A percentile compares a stretch with the other conserved stretches of the same genome.
Evolutionary conservation across 2,329 filamentous ascomycete genomes (phyloP).

Genomic region (Aspergillus ibericus): DNA sequence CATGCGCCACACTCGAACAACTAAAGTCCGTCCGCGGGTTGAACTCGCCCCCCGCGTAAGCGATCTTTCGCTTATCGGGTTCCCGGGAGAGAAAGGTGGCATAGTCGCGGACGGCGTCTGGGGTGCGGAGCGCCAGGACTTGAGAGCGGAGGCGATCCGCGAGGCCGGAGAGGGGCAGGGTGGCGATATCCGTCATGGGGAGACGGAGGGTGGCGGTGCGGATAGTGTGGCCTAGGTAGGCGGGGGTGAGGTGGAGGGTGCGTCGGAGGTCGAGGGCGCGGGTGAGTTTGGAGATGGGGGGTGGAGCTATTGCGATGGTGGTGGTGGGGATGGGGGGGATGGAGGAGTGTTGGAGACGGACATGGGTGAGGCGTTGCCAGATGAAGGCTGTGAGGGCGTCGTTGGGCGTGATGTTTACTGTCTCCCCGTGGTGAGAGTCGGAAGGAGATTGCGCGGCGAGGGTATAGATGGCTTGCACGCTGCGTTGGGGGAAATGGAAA

Average conservation of each 20-base stretch:
- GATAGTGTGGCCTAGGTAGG: slow-evolving; percentile 25
- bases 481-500: slow-evolving; percentile 6
- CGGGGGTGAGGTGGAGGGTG: slow-evolving; percentile 12
- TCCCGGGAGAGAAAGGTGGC: slow-evolving; percentile 18
- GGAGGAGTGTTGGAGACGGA: slow-evolving; percentile 11
- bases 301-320: not conserved
- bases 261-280: slow-evolving; percentile 23
- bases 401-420: slow-evolving; percentile 16
- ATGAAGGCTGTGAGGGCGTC: slow-evolving; percentile 22
- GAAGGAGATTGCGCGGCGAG: slow-evolving; percentile 2
- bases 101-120: slow-evolving; percentile 15
- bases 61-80: slow-evolving; percentile 15
- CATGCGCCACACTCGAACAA: slow-evolving; percentile 18
- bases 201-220: slow-evolving; percentile 14
- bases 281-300: slow-evolving; percentile 10
- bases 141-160: not conserved
- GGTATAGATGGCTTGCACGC: slow-evolving; percentile 5
- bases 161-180: slow-evolving; percentile 5
- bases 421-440: too few relatives aligned
- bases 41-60: slow-evolving; percentile 15
- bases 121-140: slow-evolving; percentile 1
- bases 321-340: not conserved
- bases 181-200: slow-evolving; percentile 5
- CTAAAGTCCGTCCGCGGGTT: slow-evolving; percentile 15
- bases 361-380: slow-evolving; percentile 16